These are phyloP conservation scores for Funneliformis caledonium DNA, from an alignment of 371 early-diverging fungal genomes.

Conservation along the genomic window DNA sequence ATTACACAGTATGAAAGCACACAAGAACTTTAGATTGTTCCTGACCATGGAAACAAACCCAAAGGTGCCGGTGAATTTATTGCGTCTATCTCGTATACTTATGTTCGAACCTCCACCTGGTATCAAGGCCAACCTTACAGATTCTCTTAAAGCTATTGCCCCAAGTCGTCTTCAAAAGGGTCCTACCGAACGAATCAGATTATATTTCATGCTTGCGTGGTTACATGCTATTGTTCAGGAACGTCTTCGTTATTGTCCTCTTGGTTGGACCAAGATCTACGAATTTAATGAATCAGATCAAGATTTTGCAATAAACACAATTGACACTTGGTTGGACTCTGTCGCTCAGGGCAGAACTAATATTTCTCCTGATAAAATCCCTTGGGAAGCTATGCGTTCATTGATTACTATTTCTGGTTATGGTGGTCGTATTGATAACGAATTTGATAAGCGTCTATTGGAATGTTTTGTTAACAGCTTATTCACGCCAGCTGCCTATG, in stretches of 20 bases:
- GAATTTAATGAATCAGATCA: slow-evolving; percentile 98
- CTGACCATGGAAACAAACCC: slow-evolving; percentile 97
- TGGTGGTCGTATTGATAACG: slow-evolving; percentile 96
- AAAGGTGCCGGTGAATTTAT: slow-evolving; percentile 83
- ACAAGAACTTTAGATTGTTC: slow-evolving; percentile 89
- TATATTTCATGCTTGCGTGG: slow-evolving; percentile 97
- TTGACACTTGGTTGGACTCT: slow-evolving; percentile 90
- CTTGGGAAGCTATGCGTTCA: slow-evolving; percentile 92
- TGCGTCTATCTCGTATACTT: slow-evolving; percentile 89
- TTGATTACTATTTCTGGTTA: slow-evolving; percentile 91
- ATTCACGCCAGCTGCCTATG: slow-evolving; percentile 84
- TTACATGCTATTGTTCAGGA: slow-evolving; percentile 94
- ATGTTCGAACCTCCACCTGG: slow-evolving; percentile 97
- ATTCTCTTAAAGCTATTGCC: slow-evolving; percentile 78
- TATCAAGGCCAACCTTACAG: slow-evolving; percentile 90
- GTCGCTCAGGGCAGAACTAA: slow-evolving; percentile 86
- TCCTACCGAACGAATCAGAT: slow-evolving; percentile 86
- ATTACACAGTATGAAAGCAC: slow-evolving; percentile 83
- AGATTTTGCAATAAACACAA: slow-evolving; percentile 85
- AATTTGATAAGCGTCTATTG: slow-evolving; percentile 86
- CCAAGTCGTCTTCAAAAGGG: slow-evolving; percentile 64
- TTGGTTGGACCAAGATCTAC: slow-evolving; percentile 97
- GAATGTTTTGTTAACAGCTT: slow-evolving; percentile 87
- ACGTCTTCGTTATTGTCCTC: slow-evolving; percentile 93
- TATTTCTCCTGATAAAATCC: slow-evolving; percentile 92